phyloP scores from a whole-genome alignment of 176 grass and related monocot genomes.

The Triticum urartu region DNA sequence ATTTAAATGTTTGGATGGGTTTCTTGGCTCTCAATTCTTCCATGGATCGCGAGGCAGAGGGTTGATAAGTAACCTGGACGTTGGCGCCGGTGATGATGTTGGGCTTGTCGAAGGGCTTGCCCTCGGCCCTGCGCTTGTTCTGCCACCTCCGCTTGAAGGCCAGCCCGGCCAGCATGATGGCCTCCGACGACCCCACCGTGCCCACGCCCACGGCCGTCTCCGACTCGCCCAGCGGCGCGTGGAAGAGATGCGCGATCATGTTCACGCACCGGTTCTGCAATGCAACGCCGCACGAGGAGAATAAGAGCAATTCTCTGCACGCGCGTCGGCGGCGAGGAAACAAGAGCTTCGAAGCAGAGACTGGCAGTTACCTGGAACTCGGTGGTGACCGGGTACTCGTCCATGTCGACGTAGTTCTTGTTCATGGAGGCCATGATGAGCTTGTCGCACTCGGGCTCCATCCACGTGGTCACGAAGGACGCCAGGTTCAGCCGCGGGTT shows the following conservation, averaged over 20 bases:
- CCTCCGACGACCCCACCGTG: conserved; percentile 93
- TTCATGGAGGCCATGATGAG: conserved; percentile 90
- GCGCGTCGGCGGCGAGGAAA: too few relatives aligned
- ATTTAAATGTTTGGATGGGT: too few relatives aligned
- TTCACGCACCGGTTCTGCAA: conserved; percentile 92
- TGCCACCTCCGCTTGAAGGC: conserved; percentile 97
- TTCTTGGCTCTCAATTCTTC: too few relatives aligned
- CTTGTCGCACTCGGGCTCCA: conserved; percentile 99
- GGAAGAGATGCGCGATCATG: conserved; percentile 93
- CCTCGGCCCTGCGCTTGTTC: conserved; percentile 85
- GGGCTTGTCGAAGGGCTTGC: conserved; percentile 92
- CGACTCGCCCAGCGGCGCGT: conserved; percentile 79
- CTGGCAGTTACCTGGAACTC: conserved; percentile 68
- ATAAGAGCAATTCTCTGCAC: too few relatives aligned
- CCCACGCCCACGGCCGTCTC: conserved; percentile 93
- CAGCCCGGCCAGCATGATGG: conserved; percentile 96
- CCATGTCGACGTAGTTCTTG: conserved; percentile 99
- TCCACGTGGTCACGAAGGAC: conserved; percentile 97
- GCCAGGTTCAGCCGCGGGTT: conserved; percentile 96
- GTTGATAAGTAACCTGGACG: conserved; percentile 41
- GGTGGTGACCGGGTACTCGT: conserved; percentile 96
- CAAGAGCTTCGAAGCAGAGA: too few relatives aligned
- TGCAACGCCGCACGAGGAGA: too few relatives aligned
- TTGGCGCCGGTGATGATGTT: conserved; percentile 99
- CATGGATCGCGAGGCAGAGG: too few relatives aligned